These are phyloP conservation scores for Kappamyces sp. DNA, from an alignment of 192 early-diverging fungal genomes.

Conservation along the genomic window DNA sequence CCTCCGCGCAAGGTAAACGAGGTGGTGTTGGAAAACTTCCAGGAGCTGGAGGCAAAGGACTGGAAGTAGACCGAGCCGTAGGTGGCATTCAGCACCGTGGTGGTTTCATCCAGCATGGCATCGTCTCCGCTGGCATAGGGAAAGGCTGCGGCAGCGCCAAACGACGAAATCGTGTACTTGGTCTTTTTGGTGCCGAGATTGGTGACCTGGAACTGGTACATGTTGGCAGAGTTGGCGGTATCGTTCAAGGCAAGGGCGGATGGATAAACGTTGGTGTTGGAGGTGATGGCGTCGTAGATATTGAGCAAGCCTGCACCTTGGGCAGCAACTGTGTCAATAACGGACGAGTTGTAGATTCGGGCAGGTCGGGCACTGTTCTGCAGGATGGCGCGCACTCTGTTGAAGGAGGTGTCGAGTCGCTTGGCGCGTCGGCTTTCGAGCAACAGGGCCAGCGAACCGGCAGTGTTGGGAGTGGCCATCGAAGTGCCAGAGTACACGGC, in stretches of 20 bases:
- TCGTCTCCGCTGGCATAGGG: constrained; percentile 29
- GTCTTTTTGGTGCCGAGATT: constrained; percentile 30
- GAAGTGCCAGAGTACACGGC: constrained; percentile 44
- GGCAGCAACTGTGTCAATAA: constrained; percentile 5
- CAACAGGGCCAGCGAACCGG: constrained; percentile 42
- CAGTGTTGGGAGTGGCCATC: constrained; percentile 59
- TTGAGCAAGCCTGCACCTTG: constrained; percentile 55
- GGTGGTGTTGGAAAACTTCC: too few relatives aligned
- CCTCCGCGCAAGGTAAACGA: too few relatives aligned
- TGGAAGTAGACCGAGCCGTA: too few relatives aligned
- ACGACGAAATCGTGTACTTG: constrained; percentile 27
- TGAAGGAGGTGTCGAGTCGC: not conserved
- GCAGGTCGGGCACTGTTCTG: constrained; percentile 11
- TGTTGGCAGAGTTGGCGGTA: constrained; percentile 9
- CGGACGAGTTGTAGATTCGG: constrained; percentile 20
- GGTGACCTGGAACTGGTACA: constrained; percentile 31
- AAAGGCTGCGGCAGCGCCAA: constrained; percentile 25
- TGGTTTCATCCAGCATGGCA: not conserved
- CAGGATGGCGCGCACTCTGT: not conserved
- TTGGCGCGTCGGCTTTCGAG: constrained; percentile 11
- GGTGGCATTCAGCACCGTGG: too few relatives aligned
- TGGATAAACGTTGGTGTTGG: constrained; percentile 32
- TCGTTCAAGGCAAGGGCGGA: constrained; percentile 48
- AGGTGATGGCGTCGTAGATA: constrained; percentile 34
- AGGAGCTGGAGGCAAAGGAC: too few relatives aligned